These are phyloP conservation scores for Suillus fuscotomentosus DNA, from an alignment of 768 basidiomycete species.

Conservation along the genomic window DNA sequence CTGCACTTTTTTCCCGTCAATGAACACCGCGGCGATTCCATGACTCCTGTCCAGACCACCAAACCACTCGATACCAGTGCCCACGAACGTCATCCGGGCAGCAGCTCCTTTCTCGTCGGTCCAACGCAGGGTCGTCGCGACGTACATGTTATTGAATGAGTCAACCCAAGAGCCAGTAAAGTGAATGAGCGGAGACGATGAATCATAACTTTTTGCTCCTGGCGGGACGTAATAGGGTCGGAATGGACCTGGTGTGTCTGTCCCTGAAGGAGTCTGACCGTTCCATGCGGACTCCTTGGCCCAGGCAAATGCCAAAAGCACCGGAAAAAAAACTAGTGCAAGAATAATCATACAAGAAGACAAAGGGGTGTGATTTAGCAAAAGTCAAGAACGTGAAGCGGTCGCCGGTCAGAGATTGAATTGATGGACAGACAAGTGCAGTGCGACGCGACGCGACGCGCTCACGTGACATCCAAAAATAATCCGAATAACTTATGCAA, in stretches of 20 bases:
- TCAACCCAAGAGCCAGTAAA: conserved; percentile 63
- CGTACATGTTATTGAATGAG: conserved; percentile 48
- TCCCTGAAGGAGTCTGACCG: conserved; percentile 51
- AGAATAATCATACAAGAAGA: not conserved
- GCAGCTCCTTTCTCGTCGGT: conserved; percentile 50
- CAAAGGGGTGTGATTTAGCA: not conserved
- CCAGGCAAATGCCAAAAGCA: conserved; percentile 7
- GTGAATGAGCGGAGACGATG: conserved; percentile 62
- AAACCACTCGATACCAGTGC: conserved; percentile 79
- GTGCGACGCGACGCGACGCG: conserved; percentile 4
- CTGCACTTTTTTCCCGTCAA: conserved; percentile 51
- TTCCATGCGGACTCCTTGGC: conserved; percentile 62
- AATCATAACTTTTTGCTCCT: conserved; percentile 70
- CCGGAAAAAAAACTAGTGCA: conserved; percentile 9
- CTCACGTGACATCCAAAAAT: conserved; percentile 21
- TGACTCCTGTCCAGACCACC: conserved; percentile 55
- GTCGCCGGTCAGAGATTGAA: not conserved
- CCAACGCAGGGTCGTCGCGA: conserved; percentile 48
- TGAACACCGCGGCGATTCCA: conserved; percentile 53
- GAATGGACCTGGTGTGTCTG: conserved; percentile 46
- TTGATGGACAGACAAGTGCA: not conserved
- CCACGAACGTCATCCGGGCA: conserved; percentile 60
- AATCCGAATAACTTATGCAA: not conserved
- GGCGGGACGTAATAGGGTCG: conserved; percentile 73
- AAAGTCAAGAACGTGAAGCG: not conserved